Evolutionary conservation across 352 stramenopile genomes (phyloP), one percentile per base, ranked within the genome.

Genomic region (Pythium angustatum): DNA sequence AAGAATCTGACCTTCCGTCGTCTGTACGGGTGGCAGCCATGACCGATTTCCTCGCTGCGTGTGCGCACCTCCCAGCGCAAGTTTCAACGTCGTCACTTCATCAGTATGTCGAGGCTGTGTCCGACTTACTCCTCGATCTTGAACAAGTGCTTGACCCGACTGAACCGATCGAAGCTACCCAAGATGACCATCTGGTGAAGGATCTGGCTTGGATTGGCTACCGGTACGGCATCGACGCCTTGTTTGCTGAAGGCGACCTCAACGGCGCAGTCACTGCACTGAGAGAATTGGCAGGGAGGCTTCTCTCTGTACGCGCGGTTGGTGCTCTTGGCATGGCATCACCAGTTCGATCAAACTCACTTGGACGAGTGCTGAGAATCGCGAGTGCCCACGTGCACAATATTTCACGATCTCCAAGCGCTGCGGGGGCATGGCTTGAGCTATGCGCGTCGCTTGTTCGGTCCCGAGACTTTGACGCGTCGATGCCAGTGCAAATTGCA

Each of bases 131-230:
- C 17, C 28, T 69, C 10, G 62, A 68, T 12, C 6, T 52, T 22
- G 50, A 56, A 24, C 34, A 40, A 21, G 26, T n/a, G 0, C 8
- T 12, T 47, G 19, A 15, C 3, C 6, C 38, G 8, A 7, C 40
- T 15, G 14, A 24, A 9, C 22, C 22, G 24, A 15, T 47, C 17
- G 34, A 30, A 15, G 14, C 31, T 33, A 19, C 12, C 3, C 17
- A 17, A 2, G 31, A 54, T 8, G 26, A 50, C 10, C 34, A 27
- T n/a, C 24, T 38, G 27, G 31, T 57, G 10, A 21, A 33, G 12
- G 65, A 67, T 22, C 58, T 72, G 1, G 36, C 41, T 2, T 72
- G 65, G 65, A 64, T 68, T 36, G 45, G 27, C 3, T 72, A 64
- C 33, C 52, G 65, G 14, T 52, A 31, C 31, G 58, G 50, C 5